phyloP scores from a whole-genome alignment of 2,329 filamentous ascomycete genomes.

The Neofusicoccum kwambonambiense region DNA sequence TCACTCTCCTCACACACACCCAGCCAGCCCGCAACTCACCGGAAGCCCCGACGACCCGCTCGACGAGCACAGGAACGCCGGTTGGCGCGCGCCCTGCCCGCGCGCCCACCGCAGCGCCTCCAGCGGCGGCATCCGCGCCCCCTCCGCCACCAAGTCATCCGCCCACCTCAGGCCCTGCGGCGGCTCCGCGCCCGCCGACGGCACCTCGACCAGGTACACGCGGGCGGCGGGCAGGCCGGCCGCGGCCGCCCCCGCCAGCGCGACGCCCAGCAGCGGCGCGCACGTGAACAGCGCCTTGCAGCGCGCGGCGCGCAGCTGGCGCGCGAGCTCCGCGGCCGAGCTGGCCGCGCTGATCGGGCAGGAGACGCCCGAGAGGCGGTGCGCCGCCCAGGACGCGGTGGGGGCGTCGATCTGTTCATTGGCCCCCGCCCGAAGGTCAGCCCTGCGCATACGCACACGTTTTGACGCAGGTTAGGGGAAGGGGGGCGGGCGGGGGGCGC shows the following conservation, averaged over 20 bases:
- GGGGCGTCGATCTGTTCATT: constrained; percentile 1
- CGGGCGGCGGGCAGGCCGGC: background rate
- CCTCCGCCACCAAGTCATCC: background rate
- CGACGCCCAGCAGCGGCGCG: background rate
- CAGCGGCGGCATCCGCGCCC: background rate
- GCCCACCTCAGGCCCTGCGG: background rate
- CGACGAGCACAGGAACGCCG: constrained; percentile 2
- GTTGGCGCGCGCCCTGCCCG: background rate
- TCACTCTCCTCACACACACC: background rate
- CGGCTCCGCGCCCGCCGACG: background rate
- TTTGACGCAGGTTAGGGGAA: too few species aligned
- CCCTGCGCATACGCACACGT: too few species aligned
- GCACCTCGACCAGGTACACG: background rate
- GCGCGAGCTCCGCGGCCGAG: background rate
- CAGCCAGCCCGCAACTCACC: background rate
- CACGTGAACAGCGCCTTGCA: constrained; percentile 1
- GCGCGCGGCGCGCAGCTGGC: background rate
- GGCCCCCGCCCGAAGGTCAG: too few species aligned
- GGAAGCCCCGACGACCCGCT: background rate
- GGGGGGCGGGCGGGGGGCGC: background rate
- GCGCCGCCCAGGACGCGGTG: constrained; percentile 8
- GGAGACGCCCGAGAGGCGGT: background rate
- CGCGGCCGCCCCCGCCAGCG: background rate
- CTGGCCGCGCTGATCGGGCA: background rate
- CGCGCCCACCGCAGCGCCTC: background rate